Evolutionary conservation across 495 filamentous ascomycete species (phyloP).

Genomic region (Lophiostoma macrostomum): DNA sequence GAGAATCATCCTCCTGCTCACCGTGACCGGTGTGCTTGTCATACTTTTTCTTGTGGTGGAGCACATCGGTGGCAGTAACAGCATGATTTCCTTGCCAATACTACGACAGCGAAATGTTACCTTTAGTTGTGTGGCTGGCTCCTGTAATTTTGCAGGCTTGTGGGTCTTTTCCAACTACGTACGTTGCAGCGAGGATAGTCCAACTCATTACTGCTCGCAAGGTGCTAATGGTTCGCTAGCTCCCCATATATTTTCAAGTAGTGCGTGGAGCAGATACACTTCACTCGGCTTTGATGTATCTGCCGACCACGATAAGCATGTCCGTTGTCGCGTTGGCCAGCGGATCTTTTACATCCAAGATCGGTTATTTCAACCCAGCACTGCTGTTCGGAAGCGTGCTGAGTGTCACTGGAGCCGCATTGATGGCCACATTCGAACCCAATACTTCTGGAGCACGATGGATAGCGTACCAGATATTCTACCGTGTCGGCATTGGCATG

Average conservation of each 20-base stretch:
- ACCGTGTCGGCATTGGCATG: constrained; percentile 23
- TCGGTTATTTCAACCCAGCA: constrained; percentile 25
- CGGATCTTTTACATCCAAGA: constrained; percentile 2
- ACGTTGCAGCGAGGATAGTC: constrained; percentile 60
- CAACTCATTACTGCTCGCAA: too few relatives aligned
- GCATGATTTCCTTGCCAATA: constrained; percentile 64
- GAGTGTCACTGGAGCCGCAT: constrained; percentile 12
- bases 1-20: constrained; percentile 67
- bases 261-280: constrained; percentile 4
- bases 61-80: too few relatives aligned
- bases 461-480: constrained; percentile 23
- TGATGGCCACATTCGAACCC: constrained; percentile 18
- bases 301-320: background rate
- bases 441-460: background rate
- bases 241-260: constrained; percentile 27
- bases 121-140: too few relatives aligned
- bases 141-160: too few relatives aligned
- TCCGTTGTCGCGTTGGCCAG: constrained; percentile 8
- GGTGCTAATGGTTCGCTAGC: constrained; percentile 47
- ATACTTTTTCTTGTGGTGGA: constrained; percentile 55
- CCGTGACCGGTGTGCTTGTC: constrained; percentile 65
- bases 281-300: constrained; percentile 3
- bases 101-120: constrained; percentile 80
- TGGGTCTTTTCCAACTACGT: constrained; percentile 58
- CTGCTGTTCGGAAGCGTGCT: constrained; percentile 22